Base-by-base conservation (phyloP, 768 basidiomycete species). In the Artomyces pyxidatus region DNA sequence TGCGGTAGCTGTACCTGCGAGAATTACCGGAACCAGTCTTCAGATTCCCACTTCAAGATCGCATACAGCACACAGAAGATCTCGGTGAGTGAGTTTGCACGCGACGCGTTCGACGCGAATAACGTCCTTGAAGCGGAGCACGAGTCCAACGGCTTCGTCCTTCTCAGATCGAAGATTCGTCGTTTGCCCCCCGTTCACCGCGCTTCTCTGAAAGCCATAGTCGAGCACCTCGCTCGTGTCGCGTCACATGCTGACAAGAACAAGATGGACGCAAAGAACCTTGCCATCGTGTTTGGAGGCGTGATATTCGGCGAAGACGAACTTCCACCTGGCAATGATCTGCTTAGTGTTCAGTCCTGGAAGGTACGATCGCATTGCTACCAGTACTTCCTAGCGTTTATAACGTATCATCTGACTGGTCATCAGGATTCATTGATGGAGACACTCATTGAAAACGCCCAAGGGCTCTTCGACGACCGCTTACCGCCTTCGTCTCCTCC, bases 251-350 rank as follows among this genome's bases (percentile, higher is more conserved):
- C 73, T 19, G 80, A 83, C 23, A 81, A 77, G 61, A 96, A 94
- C 62, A 95, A 94, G 66, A 96, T 96, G 93, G 93, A 92, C 58
- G 72, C 83, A 3, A 91, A 85, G 71, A 96, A 95, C 61, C 70
- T 96, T 21, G 88, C 91, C 3, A 93, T 96, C 41, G 83, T 93
- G 3, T 94, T 95, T 67, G 85, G 86, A 17, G 73, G 81, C 8
- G 89, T 91, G 21, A 79, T 96, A 41, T 93, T 96, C 56, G 92
- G 92, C 6, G 90, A 94, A 64, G 92, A 96, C 53, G 89, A 94
- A 53, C 74, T 91, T 49, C 83, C 87, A 3, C 79, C 73, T 30
- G 57, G 55, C 9, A 80, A 76, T 0, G 88, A 92, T 61, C 71
- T 93, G 16, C 68, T 94, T 19, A 84, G 71, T 48, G 75, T 93